A percentile compares a stretch with the other conserved stretches of the same genome.
phyloP scores from a whole-genome alignment of 1,139 yeast genomes.

The Hemisphaericaspora subhashii region DNA sequence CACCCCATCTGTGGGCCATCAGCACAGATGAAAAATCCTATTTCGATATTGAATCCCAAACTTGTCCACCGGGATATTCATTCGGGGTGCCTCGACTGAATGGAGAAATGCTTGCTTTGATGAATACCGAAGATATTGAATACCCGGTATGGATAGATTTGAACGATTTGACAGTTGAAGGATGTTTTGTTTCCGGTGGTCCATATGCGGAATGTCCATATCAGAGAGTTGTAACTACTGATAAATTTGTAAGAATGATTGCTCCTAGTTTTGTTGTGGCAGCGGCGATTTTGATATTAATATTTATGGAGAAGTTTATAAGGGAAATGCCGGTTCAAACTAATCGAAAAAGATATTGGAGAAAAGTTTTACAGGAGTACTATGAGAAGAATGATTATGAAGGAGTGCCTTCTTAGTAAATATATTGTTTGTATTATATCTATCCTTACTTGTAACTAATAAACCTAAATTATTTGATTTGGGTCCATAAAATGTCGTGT shows the following conservation, averaged over 20 bases:
- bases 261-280: constrained; percentile 68
- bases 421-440: neutral
- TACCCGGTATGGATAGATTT: constrained; percentile 75
- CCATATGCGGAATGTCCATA: constrained; percentile 80
- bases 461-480: too few species aligned
- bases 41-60: constrained; percentile 46
- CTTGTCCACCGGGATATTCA: constrained; percentile 51
- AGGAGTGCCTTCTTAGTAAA: constrained; percentile 42
- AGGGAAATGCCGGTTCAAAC: constrained; percentile 40
- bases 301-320: constrained; percentile 37
- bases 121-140: constrained; percentile 21
- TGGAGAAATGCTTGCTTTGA: constrained; percentile 36
- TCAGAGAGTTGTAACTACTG: constrained; percentile 50
- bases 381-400: constrained; percentile 41
- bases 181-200: constrained; percentile 90
- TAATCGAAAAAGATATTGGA: constrained; percentile 45
- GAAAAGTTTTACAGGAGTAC: constrained; percentile 33
- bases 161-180: constrained; percentile 70
- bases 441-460: too few species aligned
- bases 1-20: constrained; percentile 51
- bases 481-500: too few species aligned
- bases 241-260: constrained; percentile 62
- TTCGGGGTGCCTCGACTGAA: constrained; percentile 61
- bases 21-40: constrained; percentile 38
- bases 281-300: constrained; percentile 43